phyloP scores from a whole-genome alignment of 2,329 filamentous ascomycete genomes.

The Aspergillus transmontanensis region DNA sequence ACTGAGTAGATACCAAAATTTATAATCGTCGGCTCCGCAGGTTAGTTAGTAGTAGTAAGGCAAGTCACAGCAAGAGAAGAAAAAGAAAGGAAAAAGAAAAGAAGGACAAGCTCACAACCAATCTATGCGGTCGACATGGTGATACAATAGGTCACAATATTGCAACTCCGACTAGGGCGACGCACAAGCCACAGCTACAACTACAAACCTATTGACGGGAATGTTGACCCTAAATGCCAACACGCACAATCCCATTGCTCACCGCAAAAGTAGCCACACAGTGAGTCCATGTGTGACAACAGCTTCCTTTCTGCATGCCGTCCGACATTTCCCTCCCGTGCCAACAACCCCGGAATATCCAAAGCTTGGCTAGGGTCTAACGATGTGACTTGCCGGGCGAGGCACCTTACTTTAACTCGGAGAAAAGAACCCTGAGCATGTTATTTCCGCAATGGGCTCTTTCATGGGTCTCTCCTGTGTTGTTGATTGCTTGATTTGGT shows the following conservation, averaged over 20 bases:
- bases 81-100: neutral
- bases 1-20: neutral
- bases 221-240: neutral
- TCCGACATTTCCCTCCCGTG: constrained; percentile 7
- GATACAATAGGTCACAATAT: neutral
- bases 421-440: neutral
- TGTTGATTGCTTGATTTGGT: neutral
- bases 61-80: neutral
- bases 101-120: neutral
- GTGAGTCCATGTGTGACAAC: neutral
- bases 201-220: neutral
- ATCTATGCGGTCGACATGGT: neutral
- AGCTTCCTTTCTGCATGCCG: constrained; percentile 5
- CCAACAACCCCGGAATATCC: constrained; percentile 11
- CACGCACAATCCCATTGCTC: constrained; percentile 5
- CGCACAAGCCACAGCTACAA: neutral
- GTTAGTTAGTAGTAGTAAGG: neutral
- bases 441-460: neutral
- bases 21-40: neutral
- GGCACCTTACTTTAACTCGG: neutral
- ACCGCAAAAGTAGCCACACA: constrained; percentile 3
- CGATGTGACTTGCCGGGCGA: neutral
- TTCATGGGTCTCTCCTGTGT: no score
- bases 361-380: constrained; percentile 11
- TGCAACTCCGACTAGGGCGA: neutral